Evolutionary conservation across 2,329 filamentous ascomycete species (phyloP), one percentile per base, ranked within the genome.

Genomic region (Canariomyces notabilis): DNA sequence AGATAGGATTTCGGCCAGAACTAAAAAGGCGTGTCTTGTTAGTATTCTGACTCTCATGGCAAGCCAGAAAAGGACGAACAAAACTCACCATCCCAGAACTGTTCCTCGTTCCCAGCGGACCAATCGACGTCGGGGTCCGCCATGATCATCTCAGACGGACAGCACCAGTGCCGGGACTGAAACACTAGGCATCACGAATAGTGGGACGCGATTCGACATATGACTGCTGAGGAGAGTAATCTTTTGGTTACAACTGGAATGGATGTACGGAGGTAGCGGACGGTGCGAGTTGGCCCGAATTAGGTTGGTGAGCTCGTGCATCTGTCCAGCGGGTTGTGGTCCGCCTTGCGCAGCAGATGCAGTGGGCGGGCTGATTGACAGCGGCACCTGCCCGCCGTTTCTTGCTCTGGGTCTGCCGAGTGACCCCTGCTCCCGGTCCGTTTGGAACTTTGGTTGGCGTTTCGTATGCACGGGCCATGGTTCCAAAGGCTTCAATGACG

Each of bases 21-120:
- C 76, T 80, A 54, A 3, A 42, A 15, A 44, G 8, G 18, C 19
- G 12, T 20, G 4, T 6, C 26, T 36, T 39, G 33, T 44, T 12
- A 46, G 40, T 21, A 21, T 31, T 15, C 31, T n/a, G n/a, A n/a
- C n/a, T n/a, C n/a, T n/a, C n/a, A n/a, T n/a, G n/a, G n/a, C n/a
- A n/a, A n/a, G n/a, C n/a, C n/a, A n/a, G n/a, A n/a, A n/a, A n/a
- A n/a, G n/a, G n/a, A n/a, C n/a, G n/a, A n/a, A n/a, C n/a, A n/a
- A 26, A 43, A 62, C 67, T 56, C 57, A 95, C 90, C 87, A 68
- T 83, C 76, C 91, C 89, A 96, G 71, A 95, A 89, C 69, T 90
- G 83, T 66, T 89, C 79, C 70, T 89, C 87, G 67, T 81, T 83
- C 68, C 90, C 85, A 67, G 87, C 76, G 62, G 74, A 76, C 67